Base-by-base conservation (phyloP, 2,329 filamentous ascomycete genomes). In the Graphium sp. region DNA sequence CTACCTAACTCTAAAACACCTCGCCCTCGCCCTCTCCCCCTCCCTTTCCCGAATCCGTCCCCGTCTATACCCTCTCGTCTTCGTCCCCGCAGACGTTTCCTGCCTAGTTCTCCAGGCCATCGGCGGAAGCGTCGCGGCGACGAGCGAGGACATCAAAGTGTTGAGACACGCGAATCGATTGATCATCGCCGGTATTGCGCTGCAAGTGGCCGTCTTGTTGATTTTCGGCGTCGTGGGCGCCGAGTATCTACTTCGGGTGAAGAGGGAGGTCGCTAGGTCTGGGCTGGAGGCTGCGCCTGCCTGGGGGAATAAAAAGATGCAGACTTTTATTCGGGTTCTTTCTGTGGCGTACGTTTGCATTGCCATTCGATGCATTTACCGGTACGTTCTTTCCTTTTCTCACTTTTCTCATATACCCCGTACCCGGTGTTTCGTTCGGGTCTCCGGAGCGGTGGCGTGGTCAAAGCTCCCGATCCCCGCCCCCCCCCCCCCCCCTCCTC, bases 1-100 rank as follows among this genome's bases (percentile, higher is more conserved):
- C 46, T 76, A 75, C 51, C 60, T 76, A 16, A 72, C 65, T 4
- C 60, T 75, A 34, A 70, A 72, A 45, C 68, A 73, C 52, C 46
- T 67, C 37, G 56, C 60, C 33, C 48, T 65, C 19, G 47, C 55
- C 26, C 51, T 68, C 35, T 55, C 52, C 45, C 56, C 64, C 7
- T 24, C 38, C 21, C 50, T 66, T 30, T 68, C 64, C n/a, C 58
- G 61, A 36, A 40, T 71, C 32, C 52, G 51, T 4, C 58, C 66
- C 12, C 47, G 45, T n/a, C 53, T 55, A 38, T 70, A 66, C 44
- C 66, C 66, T 4, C 53, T 58, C 40, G 48, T 70, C 48, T 72
- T 71, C 49, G 59, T 70, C n/a, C 60, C 62, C 30, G 62, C 60
- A 45, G 68, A 73, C 44, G 47, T 72, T 13, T 60, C 61, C 28